Evolutionary conservation across 306 rosid species (phyloP).

Genomic region (Prunus padus): DNA sequence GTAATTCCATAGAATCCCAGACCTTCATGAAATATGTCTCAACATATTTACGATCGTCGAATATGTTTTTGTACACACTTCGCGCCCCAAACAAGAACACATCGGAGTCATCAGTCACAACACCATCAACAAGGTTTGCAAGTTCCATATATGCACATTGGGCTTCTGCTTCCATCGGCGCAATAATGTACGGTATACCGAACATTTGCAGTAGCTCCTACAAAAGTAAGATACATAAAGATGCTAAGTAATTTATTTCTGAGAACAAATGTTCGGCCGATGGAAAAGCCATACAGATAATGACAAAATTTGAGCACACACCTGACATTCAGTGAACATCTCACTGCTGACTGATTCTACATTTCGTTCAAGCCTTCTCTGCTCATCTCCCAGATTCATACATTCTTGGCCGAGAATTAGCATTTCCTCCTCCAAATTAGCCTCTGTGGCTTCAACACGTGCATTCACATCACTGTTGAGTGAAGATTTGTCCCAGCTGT

Average conservation of each 20-base stretch:
- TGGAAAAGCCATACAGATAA: slow-evolving; percentile 10
- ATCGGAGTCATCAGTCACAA: slow-evolving; percentile 96
- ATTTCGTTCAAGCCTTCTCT: slow-evolving; percentile 80
- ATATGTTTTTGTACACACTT: slow-evolving; percentile 92
- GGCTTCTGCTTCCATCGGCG: slow-evolving; percentile 99
- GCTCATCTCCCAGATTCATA: slow-evolving; percentile 64
- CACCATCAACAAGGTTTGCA: slow-evolving; percentile 89
- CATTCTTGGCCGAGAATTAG: slow-evolving; percentile 62
- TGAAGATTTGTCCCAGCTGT: slow-evolving; percentile 32
- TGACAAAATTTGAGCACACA: slow-evolving; percentile 31
- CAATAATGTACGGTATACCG: slow-evolving; percentile 92
- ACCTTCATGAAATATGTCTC: slow-evolving; percentile 98
- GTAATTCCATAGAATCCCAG: slow-evolving; percentile 24
- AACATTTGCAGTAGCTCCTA: slow-evolving; percentile 97
- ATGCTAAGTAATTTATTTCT: slow-evolving; percentile 12
- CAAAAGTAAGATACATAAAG: slow-evolving; percentile 27
- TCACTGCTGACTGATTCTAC: slow-evolving; percentile 86
- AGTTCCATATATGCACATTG: slow-evolving; percentile 93
- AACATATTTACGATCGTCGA: slow-evolving; percentile 94
- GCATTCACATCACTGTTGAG: slow-evolving; percentile 28
- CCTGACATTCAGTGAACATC: slow-evolving; percentile 95
- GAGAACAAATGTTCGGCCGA: slow-evolving; percentile 11
- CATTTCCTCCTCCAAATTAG: slow-evolving; percentile 68
- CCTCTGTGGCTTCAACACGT: slow-evolving; percentile 34
- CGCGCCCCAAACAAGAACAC: slow-evolving; percentile 86